Percentiles rank a stretch among this genome's conserved stretches.
phyloP scores from a whole-genome alignment of 352 stramenopile genomes.

The Pythium biforme region DNA sequence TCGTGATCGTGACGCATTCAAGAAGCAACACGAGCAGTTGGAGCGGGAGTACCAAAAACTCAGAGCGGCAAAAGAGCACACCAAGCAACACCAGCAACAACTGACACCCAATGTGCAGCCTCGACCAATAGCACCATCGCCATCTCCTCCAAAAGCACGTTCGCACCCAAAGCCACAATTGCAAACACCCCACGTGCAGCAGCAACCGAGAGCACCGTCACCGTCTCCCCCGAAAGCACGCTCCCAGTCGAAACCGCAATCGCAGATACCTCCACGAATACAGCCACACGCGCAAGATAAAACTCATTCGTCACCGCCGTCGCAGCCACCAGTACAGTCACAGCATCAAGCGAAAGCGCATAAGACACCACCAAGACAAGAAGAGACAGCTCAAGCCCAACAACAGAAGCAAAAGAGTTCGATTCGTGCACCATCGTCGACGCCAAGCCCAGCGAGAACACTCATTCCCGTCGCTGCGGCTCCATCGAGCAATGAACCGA shows the following conservation, averaged over 20 bases:
- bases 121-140: neutral
- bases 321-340: neutral
- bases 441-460: neutral
- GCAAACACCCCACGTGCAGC: neutral
- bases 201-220: neutral
- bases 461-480: neutral
- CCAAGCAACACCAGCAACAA: neutral
- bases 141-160: neutral
- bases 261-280: neutral
- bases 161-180: neutral
- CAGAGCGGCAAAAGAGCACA: slow-evolving; percentile 1
- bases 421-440: neutral
- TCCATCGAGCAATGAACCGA: neutral
- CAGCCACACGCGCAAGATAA: neutral
- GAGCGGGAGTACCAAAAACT: slow-evolving; percentile 12
- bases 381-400: neutral
- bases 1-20: slow-evolving; percentile 5
- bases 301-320: neutral
- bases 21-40: slow-evolving; percentile 5
- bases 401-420: neutral
- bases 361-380: neutral
- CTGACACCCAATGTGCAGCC: neutral
- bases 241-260: neutral
- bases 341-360: neutral
- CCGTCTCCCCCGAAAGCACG: neutral